phyloP scores from a whole-genome alignment of 257 asterid genomes.

The Avicennia marina region DNA sequence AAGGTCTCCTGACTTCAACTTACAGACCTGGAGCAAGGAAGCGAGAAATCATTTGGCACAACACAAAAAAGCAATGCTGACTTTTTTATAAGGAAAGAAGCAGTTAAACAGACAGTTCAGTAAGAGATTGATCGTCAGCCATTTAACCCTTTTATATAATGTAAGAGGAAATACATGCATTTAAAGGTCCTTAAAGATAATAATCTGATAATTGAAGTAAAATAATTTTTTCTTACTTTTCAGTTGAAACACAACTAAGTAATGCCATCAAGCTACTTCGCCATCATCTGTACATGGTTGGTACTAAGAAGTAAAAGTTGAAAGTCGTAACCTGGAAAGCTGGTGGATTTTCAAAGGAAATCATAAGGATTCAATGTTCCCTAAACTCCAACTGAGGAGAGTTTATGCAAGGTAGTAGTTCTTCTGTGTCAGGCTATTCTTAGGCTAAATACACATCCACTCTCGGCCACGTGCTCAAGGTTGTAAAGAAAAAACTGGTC shows the following conservation, averaged over 20 bases:
- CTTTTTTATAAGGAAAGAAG: neutral
- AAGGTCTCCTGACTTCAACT: slow-evolving; percentile 74
- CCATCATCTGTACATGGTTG: neutral
- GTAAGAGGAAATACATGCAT: neutral
- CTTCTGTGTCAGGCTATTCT: neutral
- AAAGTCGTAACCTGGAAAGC: neutral
- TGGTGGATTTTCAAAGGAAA: neutral
- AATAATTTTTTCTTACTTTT: neutral
- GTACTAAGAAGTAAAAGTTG: neutral
- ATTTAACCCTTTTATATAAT: neutral
- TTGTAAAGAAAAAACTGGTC: neutral
- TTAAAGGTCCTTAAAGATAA: neutral
- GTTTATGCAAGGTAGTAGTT: neutral
- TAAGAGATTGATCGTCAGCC: neutral
- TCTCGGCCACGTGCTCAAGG: neutral
- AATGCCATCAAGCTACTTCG: neutral
- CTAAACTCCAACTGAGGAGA: neutral
- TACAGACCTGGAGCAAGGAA: slow-evolving; percentile 53
- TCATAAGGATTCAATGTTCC: neutral
- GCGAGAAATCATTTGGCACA: slow-evolving; percentile 6
- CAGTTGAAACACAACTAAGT: neutral
- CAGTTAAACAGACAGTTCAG: neutral
- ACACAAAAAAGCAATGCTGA: neutral
- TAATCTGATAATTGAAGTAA: neutral
- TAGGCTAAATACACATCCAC: neutral